Percentiles rank a stretch among this genome's conserved stretches.
These are phyloP conservation scores for Anthracocystis walkeri DNA, from an alignment of 1,284 basidiomycete genomes.

Conservation along the genomic window DNA sequence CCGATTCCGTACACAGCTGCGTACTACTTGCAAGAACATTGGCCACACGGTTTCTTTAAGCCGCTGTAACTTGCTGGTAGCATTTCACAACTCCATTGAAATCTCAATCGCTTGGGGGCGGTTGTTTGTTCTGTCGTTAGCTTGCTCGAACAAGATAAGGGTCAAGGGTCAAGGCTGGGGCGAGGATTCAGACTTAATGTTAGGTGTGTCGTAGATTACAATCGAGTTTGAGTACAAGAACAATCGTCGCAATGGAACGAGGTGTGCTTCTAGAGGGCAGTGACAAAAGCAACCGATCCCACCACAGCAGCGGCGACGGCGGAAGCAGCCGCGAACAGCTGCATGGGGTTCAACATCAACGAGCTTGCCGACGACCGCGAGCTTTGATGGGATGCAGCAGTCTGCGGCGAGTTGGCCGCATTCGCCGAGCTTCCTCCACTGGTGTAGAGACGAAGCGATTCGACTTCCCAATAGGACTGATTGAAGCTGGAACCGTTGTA, in stretches of 20 bases:
- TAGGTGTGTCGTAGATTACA: not conserved
- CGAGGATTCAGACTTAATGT: no score
- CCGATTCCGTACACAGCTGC: no score
- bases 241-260: no score
- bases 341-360: not conserved
- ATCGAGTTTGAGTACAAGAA: not conserved
- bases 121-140: no score
- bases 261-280: constrained; percentile 9
- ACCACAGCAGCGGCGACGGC: constrained; percentile 3
- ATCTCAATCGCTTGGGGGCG: no score
- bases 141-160: no score
- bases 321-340: constrained; percentile 5
- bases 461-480: constrained; percentile 62
- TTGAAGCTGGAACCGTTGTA: constrained; percentile 56
- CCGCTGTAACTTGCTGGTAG: no score
- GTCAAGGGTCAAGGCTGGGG: not conserved
- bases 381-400: constrained; percentile 9
- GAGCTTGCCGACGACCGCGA: constrained; percentile 2
- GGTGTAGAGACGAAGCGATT: constrained; percentile 53
- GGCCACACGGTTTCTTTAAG: no score
- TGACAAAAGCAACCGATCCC: constrained; percentile 17
- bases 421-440: constrained; percentile 50
- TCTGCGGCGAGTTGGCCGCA: constrained; percentile 39
- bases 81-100: no score
- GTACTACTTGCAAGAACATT: no score